A percentile compares a stretch with the other conserved stretches of the same genome.
phyloP scores from a whole-genome alignment of 2,329 filamentous ascomycete genomes.

The Xylaria arbuscula region DNA sequence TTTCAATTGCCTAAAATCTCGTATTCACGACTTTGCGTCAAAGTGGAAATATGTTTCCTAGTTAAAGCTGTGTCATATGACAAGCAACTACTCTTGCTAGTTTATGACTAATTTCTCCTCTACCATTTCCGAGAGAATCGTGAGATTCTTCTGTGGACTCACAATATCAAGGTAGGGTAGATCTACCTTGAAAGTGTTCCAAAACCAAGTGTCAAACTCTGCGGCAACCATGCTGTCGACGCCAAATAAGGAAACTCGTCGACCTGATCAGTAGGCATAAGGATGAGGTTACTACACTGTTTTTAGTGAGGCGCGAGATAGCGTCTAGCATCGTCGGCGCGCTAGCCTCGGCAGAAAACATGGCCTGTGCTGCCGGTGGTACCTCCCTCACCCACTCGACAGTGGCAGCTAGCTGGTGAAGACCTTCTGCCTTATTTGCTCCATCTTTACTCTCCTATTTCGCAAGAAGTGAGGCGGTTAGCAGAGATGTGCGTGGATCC shows the following conservation, averaged over 20 bases:
- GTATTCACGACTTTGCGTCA: too few species aligned
- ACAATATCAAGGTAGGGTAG: slow-evolving; percentile 43
- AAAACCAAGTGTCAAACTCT: slow-evolving; percentile 21
- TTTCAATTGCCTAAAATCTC: too few species aligned
- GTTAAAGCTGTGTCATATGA: not conserved
- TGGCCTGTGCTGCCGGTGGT: not conserved
- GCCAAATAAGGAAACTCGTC: slow-evolving; percentile 40
- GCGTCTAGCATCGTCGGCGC: slow-evolving; percentile 19
- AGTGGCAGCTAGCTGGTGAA: slow-evolving; percentile 1
- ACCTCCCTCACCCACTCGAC: slow-evolving; percentile 6
- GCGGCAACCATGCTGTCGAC: slow-evolving; percentile 19
- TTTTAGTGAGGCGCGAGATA: slow-evolving; percentile 23
- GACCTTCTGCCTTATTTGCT: slow-evolving; percentile 6
- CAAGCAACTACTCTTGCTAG: not conserved
- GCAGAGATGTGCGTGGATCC: slow-evolving; percentile 2
- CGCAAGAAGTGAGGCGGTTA: slow-evolving; percentile 4
- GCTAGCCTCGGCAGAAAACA: slow-evolving; percentile 6
- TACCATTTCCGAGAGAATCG: not conserved
- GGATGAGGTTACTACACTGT: slow-evolving; percentile 35
- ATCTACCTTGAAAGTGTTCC: slow-evolving; percentile 46
- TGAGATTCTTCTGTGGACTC: slow-evolving; percentile 4
- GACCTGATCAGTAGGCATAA: slow-evolving; percentile 33
- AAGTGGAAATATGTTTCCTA: not conserved
- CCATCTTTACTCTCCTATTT: slow-evolving; percentile 17
- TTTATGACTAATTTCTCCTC: slow-evolving; percentile 1